Base-by-base conservation (phyloP, 805 yeast genomes). In the Kregervanrija delftensis region DNA sequence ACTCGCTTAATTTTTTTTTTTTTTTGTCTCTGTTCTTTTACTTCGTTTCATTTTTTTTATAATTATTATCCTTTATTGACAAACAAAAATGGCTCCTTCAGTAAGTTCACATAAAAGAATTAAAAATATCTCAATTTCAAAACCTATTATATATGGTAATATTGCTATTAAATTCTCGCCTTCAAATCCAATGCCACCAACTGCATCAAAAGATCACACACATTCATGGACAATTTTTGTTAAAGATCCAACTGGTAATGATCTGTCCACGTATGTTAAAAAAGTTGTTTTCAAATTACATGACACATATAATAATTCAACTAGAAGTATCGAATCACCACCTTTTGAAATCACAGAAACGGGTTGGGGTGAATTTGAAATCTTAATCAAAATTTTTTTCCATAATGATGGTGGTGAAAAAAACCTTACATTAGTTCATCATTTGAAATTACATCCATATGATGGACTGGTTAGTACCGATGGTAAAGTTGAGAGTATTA, bases 311-410 rank as follows among this genome's bases (percentile, higher is more conserved):
- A 83, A 82, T 15, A 86, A 82, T 54, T 78, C 96, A 1, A 79
- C 88, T n/a, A 70, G 99, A 44, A 75, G 93, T 1, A 73, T 91
- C 12, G 98, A 93, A 50, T 61, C 71, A 30, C 97, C 98, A 2
- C 99, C 99, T 0, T 93, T 84, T 57, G 95, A 89, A 61, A 88
- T 93, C 30, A 85, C 96, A 2, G 99, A 93, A 59, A 86, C 98
- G 0, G 99, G 99, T 0, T 93, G 99, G 99, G 99, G 99, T 53
- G 99, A 93, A 63, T 93, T 93, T 64, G 99, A 93, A 58, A 84
- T 93, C 49, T 78, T 86, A 33, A 81, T 93, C 44, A 86, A 90
- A 59, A 77, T 93, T 13, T 90, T 82, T 61, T 93, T 93, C 63
- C 82, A 81, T 34, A 74, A 82, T n/a, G 95, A 86, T 30, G 83